Evolutionary conservation across 306 rosid genomes (phyloP), one percentile per base, ranked within the genome.

Genomic region (Pterocarpus macrocarpus): DNA sequence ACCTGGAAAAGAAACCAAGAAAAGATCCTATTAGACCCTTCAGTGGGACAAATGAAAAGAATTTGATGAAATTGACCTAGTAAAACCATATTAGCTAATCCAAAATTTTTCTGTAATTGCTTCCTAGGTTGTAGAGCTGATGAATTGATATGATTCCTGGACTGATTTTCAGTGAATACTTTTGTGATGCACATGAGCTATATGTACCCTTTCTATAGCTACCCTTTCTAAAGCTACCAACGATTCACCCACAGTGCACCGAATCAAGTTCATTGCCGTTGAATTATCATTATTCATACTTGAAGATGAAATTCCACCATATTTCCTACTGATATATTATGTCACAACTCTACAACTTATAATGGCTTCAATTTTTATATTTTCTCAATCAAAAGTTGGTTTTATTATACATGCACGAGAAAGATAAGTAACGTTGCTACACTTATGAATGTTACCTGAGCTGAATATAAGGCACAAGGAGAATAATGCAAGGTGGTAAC

Each of bases 1-100:
- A 84, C 90, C 99, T 95, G 93, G 10, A 73, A 89, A 84, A 84
- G 68, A 85, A 64, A 36, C 61, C 52, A 87, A 69, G n/a, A 34
- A 58, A 14, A 57, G 49, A 34, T 78, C 52, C 36, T 63, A 65
- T 63, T 69, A 67, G 61, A 75, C 52, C 73, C 50, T 55, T 78
- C 39, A 41, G 44, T 7, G 59, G 53, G 71, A 16, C 72, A 62
- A 61, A 70, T 41, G 43, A 33, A 55, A 77, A 76, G 44, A 67
- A 63, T 39, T 52, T 77, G 70, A 47, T 52, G 55, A 50, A 68
- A 69, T 17, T 49, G 13, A 69, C 61, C 72, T 69, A 47, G 35
- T 78, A 38, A 71, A 43, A 35, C 72, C 56, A 56, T 71, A 44
- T 64, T 14, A 55, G 45, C 28, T 22, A 17, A 55, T 38, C 63